Percentiles rank a stretch among this genome's conserved stretches.
Conservation (phyloP, 805 yeast genomes). For the Kazachstania psychrophila region DNA sequence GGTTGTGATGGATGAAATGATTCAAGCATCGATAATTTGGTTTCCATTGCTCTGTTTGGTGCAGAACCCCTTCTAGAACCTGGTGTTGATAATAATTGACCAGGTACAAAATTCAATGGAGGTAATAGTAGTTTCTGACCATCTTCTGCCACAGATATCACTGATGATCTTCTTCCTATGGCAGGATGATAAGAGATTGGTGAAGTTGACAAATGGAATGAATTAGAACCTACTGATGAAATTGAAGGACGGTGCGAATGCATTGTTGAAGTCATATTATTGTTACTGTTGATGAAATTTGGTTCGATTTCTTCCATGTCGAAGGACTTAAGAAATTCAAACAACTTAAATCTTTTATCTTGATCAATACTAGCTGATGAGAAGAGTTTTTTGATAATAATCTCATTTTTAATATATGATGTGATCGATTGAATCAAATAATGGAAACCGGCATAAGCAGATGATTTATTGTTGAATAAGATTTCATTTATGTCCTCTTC, state of each 20-base stretch:
- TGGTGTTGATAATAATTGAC: neutral
- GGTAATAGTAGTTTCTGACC: slow-evolving; percentile 10
- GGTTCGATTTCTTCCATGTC: slow-evolving; percentile 1
- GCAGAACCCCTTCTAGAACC: neutral
- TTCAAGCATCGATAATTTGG: neutral
- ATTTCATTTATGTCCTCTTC: slow-evolving; percentile 11
- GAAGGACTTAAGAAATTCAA: slow-evolving; percentile 7
- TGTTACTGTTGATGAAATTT: neutral
- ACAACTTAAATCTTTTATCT: slow-evolving; percentile 8
- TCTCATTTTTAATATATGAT: slow-evolving; percentile 9
- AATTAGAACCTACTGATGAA: slow-evolving; percentile 2
- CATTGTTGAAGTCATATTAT: neutral
- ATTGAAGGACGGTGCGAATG: slow-evolving; percentile 3
- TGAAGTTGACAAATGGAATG: slow-evolving; percentile 7
- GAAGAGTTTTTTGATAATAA: slow-evolving; percentile 11
- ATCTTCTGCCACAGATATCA: slow-evolving; percentile 9
- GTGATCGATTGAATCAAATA: slow-evolving; percentile 8
- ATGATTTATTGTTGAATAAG: slow-evolving; percentile 10
- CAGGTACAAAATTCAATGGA: slow-evolving; percentile 10
- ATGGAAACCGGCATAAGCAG: slow-evolving; percentile 11
- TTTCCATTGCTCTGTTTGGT: neutral
- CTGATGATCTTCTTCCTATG: slow-evolving; percentile 9
- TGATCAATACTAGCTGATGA: slow-evolving; percentile 7
- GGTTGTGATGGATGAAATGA: neutral
- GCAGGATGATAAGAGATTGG: slow-evolving; percentile 5